phyloP scores from a whole-genome alignment of 1,284 basidiomycete species.

The Microbotryomycetes sp. region DNA sequence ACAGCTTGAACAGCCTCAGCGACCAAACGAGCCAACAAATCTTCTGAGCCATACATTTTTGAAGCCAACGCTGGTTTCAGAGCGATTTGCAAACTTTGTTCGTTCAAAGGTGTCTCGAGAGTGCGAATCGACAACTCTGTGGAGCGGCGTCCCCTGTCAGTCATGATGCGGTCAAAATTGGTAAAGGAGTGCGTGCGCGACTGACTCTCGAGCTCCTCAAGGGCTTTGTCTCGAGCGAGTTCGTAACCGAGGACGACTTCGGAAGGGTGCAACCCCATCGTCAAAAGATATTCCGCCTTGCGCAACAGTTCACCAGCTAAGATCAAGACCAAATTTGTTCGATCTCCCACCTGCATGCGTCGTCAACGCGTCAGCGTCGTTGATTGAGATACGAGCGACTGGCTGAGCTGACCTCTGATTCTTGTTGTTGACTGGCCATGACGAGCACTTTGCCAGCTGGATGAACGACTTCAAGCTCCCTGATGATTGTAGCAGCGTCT shows the following conservation, averaged over 20 bases:
- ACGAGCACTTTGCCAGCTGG: constrained; percentile 95
- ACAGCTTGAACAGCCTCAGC: constrained; percentile 86
- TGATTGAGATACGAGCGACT: not conserved
- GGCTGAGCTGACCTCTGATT: constrained; percentile 64
- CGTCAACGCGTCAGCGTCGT: not conserved
- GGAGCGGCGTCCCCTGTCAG: not conserved
- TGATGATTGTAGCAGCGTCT: constrained; percentile 97
- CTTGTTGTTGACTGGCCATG: constrained; percentile 96
- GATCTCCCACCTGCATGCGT: constrained; percentile 74
- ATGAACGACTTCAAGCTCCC: constrained; percentile 96
- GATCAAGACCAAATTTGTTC: constrained; percentile 92
- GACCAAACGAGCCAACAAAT: constrained; percentile 72
- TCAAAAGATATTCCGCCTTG: constrained; percentile 82
- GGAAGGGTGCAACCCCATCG: constrained; percentile 95
- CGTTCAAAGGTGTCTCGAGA: constrained; percentile 72
- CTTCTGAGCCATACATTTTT: constrained; percentile 94
- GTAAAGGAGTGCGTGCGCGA: constrained; percentile 52
- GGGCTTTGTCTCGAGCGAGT: constrained; percentile 77
- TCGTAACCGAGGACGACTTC: constrained; percentile 87
- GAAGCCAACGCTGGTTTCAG: constrained; percentile 89
- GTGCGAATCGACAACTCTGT: constrained; percentile 43
- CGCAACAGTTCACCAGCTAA: constrained; percentile 93
- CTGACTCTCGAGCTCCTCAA: constrained; percentile 85
- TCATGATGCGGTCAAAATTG: constrained; percentile 11
- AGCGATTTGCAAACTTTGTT: constrained; percentile 66